Base-by-base conservation (phyloP, 805 yeast genomes). In the Candida montana region DNA sequence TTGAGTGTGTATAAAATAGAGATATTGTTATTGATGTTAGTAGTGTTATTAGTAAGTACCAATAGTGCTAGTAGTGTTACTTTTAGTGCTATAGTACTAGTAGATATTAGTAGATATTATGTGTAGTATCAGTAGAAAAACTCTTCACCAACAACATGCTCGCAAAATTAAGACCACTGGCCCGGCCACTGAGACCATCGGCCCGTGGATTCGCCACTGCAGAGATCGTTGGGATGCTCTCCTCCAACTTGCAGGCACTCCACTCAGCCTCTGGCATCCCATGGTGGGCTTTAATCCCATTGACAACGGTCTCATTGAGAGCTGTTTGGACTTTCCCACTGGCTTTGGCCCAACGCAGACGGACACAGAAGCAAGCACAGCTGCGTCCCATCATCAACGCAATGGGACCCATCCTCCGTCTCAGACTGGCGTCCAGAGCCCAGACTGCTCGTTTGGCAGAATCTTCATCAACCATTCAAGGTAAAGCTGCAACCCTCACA, bases 231-330 rank as follows among this genome's bases (percentile, higher is more conserved):
- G 30, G 54, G 3, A 20, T 41, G 2, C 47, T 57, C 20, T 60
- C 68, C 0, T 58, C 61, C 10, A 43, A 59, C 10, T 49, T 81
- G 17, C 75, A 73, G 44, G 45, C 64, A 1, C 37, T 77, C 1
- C 91, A 84, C 59, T 61, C 71, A 8, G 41, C 53, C n/a, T 58
- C 79, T 1, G 83, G 84, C 0, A 52, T 90, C 2, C 88, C 95
- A 4, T 90, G 97, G 96, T 78, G 86, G 70, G 75, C 76, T 0
- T 63, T 88, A 30, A 82, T 90, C 9, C 97, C 97, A 0, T 27
- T 78, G 5, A 64, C 84, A 0, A 86, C 96, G 0, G 57, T 89
- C 19, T 64, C 77, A 0, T 58, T 90, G 17, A 71, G 97, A 49
- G 57, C 83, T 0, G 48, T 69, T 2, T 67, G 84, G 59, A 90